A percentile compares a stretch with the other conserved stretches of the same genome.
Conservation (phyloP, 2,329 filamentous ascomycete species). For the Cladosporium sp. region DNA sequence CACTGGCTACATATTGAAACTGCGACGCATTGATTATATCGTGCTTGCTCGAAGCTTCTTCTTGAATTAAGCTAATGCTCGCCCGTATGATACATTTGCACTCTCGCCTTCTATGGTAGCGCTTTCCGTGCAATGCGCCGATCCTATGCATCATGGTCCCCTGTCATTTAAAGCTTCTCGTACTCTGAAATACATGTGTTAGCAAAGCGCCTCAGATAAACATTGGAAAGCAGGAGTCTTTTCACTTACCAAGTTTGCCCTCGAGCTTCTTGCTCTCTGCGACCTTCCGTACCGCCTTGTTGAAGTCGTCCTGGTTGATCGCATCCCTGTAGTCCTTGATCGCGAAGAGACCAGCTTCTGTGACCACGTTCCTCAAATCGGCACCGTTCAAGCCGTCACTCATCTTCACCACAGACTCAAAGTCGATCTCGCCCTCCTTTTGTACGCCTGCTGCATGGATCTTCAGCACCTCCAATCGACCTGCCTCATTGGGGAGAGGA, state of each 20-base stretch:
- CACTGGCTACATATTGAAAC: background rate
- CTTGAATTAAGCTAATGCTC: constrained; percentile 7
- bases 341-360: constrained; percentile 92
- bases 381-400: constrained; percentile 96
- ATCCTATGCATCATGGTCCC: background rate
- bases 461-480: constrained; percentile 93
- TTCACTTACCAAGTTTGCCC: constrained; percentile 64
- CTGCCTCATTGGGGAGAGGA: constrained; percentile 92
- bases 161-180: constrained; percentile 3
- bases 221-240: background rate
- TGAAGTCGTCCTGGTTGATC: constrained; percentile 98
- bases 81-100: constrained; percentile 9
- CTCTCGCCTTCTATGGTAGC: background rate
- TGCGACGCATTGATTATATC: background rate
- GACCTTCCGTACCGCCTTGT: constrained; percentile 97
- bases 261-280: constrained; percentile 97
- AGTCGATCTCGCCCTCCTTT: constrained; percentile 93
- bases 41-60: background rate
- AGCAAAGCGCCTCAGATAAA: background rate
- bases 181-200: background rate
- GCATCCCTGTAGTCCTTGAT: constrained; percentile 98
- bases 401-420: constrained; percentile 99
- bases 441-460: constrained; percentile 86
- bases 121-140: background rate
- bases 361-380: constrained; percentile 95